Base-by-base conservation (phyloP, 495 filamentous ascomycete species). In the Baudoinia panamericana region DNA sequence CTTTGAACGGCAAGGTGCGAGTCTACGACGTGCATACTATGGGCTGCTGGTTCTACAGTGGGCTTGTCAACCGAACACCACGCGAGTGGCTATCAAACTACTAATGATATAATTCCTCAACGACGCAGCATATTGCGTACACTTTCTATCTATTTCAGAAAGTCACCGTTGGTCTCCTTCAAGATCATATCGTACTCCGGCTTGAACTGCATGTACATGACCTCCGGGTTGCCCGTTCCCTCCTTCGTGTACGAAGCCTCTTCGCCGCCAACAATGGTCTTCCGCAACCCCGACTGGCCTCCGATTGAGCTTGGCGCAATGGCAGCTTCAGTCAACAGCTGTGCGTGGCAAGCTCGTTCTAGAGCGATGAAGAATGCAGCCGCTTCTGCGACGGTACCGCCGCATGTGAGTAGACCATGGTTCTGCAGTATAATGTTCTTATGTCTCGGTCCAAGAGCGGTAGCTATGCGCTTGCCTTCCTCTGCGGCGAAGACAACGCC, bases 351-450 rank as follows among this genome's bases (percentile, higher is more conserved):
- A 18, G 72, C 71, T 48, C 73, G 67, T 39, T 82, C 77, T 17
- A 82, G 58, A 47, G 70, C 74, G 16, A 73, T 63, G 47, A 79
- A 80, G 62, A 77, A 75, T 48, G 76, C 78, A 1, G 74, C 76
- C 0, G 76, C 77, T 46, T 76, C 76, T 42, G 80, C 77, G 11
- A 82, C 72, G 8, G 68, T 76, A 9, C 62, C 59, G 4, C 77
- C 76, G 0, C 76, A 72, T 18, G 77, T 80, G 11, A 80, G 53
- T 18, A 81, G 59, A 0, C 76, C 77, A 54, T 82, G 77, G 45
- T 82, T 82, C 57, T 79, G 74, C 10, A 82, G 54, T 30, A 82
- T 78, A 7, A 67, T 71, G 22, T 76, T 73, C 47, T 77, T 81
- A 9, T 73, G 68, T n/a, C n/a, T n/a, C 35, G 66, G 57, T 3